phyloP scores from a whole-genome alignment of 106 monocot genomes.

The Iris macrosiphon region DNA sequence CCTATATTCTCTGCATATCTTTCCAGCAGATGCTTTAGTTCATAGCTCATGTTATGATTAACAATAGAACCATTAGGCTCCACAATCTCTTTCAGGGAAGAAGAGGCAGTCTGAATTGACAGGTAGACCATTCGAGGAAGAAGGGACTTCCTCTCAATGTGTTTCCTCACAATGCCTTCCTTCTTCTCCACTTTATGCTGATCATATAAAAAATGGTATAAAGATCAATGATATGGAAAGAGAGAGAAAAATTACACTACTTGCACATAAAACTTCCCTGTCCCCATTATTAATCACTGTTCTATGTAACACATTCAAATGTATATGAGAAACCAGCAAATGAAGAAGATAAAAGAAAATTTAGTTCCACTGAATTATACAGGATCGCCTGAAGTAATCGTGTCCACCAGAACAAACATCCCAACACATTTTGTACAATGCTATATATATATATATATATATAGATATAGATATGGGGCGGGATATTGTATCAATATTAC shows the following conservation, averaged over 20 bases:
- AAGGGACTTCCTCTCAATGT: conserved; percentile 59
- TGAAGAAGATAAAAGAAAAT: too few relatives aligned
- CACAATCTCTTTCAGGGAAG: conserved; percentile 36
- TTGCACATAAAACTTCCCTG: too few relatives aligned
- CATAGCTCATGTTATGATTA: conserved; percentile 13
- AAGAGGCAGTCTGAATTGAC: conserved; percentile 43
- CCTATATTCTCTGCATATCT: conserved; percentile 44
- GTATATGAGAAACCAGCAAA: too few relatives aligned
- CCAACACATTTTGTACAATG: too few relatives aligned
- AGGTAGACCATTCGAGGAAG: conserved; percentile 63
- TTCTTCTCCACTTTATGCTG: conserved; percentile 26
- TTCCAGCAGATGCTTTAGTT: conserved; percentile 51
- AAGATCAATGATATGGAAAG: conserved; percentile 2
- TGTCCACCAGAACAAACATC: too few relatives aligned
- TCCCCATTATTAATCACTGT: too few relatives aligned
- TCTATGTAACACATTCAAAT: too few relatives aligned
- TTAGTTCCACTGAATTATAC: too few relatives aligned
- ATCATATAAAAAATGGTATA: conserved; percentile 5
- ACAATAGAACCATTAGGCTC: conserved; percentile 23
- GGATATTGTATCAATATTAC: too few relatives aligned
- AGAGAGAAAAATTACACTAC: not conserved
- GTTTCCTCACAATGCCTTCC: conserved; percentile 15
- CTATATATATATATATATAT: too few relatives aligned
- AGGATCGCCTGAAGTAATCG: too few relatives aligned
- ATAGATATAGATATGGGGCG: too few relatives aligned